Base-by-base conservation (phyloP, 2,329 filamentous ascomycete species). In the Ophiostoma himal-ulmi region DNA sequence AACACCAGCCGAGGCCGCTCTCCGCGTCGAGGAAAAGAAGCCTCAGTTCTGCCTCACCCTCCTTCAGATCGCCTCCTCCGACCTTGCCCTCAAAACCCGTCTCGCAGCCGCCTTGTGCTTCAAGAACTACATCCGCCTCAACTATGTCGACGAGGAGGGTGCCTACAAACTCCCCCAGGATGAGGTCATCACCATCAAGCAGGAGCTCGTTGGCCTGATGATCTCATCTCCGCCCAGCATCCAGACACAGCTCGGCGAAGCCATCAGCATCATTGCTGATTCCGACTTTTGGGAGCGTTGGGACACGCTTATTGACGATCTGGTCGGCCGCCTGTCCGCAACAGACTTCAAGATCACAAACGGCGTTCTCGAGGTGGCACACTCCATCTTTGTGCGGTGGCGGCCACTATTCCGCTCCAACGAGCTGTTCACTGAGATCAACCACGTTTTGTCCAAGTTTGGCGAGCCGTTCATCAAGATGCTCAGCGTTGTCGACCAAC, bases 331-430 rank as follows among this genome's bases (percentile, higher is more conserved):
- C 67, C 87, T 99, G 73, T 94, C 93, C 3, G 85, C 90, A 14
- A 89, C 91, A 75, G 91, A 98, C 78, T 88, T 90, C 72, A 89
- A 90, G 74, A 85, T 93, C 78, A 99, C 98, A 80, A 92, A 94
- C 76, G 96, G 95, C 74, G 95, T 99, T 22, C 84, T 99, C 72
- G 93, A 97, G 81, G 95, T 99, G 64, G 96, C 96, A 75, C 95
- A 99, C 81, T 98, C 95, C 67, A 98, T 99, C 76, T 99, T 98
- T 82, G 92, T 91, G 78, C 86, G 95, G 79, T 99, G 95, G 95
- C 87, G 95, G 74, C 96, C 95, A 10, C 85, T 99, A 57, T 97
- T 96, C 82, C 89, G 91, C 73, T 97, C 94, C 62, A 93, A 99
- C 80, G 93, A 91, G 68, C 87, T 99, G 13, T 99, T 93, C 79